Base-by-base conservation (phyloP, 495 filamentous ascomycete genomes). In the Penicillium argentinense region DNA sequence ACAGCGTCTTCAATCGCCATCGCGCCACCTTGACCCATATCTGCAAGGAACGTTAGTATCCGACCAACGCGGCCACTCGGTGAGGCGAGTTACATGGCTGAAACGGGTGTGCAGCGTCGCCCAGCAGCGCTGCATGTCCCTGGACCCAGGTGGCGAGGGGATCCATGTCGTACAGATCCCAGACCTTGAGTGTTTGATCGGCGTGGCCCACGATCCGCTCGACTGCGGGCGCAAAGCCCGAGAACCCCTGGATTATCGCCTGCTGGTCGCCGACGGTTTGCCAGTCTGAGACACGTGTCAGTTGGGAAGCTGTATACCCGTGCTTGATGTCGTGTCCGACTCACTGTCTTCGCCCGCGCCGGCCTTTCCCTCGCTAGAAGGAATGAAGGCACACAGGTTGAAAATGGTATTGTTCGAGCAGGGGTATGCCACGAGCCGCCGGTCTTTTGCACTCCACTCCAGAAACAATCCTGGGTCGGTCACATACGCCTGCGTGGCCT, bases 31-130 rank as follows among this genome's bases (percentile, higher is more conserved):
- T 84, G 79, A 0, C 76, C 78, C 53, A 77, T 72, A 40, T 75
- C 61, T 64, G 8, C 25, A 26, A 26, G 9, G 28, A 30, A n/a
- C 3, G 5, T 7, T 19, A 21, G 33, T 19, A 21, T 19, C 1
- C 1, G 11, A n/a, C 0, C 12, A 7, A 17, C 5, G 13, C 17
- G 30, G 17, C 13, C 13, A 13, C n/a, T 6, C 30, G n/a, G 33
- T 21, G 17, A 12, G 17, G 17, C n/a, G 12, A 18, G 19, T 45
- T 40, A 63, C 59, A 62, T 30, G 79, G 79, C 26, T 73, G 62
- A 46, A 84, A 83, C 6, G 79, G 81, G 62, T 85, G 81, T 22
- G 79, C 80, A 1, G 81, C 73, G 66, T 86, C 83, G 4, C 81
- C 81, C 1, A 85, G 39, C 0, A 85, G 56, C 4, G 70, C 76